Evolutionary conservation across 2,329 filamentous ascomycete species (phyloP).

Genomic region (Pseudogymnoascus verrucosus): DNA sequence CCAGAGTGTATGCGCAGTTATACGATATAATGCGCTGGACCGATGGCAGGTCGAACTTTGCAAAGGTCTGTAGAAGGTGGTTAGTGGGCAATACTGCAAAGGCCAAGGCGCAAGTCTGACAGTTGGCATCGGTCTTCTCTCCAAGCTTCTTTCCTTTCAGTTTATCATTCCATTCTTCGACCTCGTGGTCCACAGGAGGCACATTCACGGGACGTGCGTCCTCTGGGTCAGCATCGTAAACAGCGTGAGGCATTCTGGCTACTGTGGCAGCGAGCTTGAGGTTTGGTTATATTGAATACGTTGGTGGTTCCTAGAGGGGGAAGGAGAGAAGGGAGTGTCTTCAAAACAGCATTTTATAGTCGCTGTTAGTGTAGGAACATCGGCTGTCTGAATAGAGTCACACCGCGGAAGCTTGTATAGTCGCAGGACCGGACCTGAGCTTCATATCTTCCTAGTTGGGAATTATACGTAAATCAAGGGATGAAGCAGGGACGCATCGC

Average conservation of each 20-base stretch:
- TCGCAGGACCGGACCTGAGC: neutral
- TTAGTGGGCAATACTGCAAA: neutral
- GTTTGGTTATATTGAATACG: neutral
- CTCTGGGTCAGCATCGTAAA: neutral
- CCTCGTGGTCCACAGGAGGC: neutral
- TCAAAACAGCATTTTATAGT: neutral
- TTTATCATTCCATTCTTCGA: neutral
- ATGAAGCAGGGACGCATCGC: neutral
- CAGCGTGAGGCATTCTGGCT: neutral
- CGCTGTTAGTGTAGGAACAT: neutral
- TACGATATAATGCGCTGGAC: neutral
- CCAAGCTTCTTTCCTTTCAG: neutral
- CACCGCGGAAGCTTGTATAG: neutral
- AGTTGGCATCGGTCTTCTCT: neutral
- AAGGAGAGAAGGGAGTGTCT: neutral
- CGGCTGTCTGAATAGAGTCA: neutral
- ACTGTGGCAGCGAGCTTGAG: neutral
- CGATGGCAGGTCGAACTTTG: neutral
- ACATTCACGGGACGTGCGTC: neutral
- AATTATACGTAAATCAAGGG: neutral
- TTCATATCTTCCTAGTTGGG: neutral
- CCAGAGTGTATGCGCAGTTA: neutral
- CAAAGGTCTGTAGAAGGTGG: neutral
- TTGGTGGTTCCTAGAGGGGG: neutral
- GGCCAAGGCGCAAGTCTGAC: neutral